Evolutionary conservation across 1,139 yeast genomes (phyloP).

Genomic region (Lodderomyces beijingensis): DNA sequence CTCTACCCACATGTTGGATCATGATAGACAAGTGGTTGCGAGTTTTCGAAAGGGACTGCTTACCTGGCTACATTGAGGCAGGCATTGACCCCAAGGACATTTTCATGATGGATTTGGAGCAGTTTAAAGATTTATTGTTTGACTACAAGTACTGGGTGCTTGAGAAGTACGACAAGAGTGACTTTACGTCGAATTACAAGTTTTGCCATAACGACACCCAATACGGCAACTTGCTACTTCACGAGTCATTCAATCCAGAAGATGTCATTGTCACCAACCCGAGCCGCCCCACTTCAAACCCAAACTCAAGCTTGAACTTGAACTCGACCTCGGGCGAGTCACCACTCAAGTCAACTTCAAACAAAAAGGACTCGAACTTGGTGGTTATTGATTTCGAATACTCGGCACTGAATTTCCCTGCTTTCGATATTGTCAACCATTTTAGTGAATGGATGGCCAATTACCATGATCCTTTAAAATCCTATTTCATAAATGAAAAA

Average conservation of each 20-base stretch:
- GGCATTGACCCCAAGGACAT: conserved; percentile 35
- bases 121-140: conserved; percentile 44
- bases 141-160: conserved; percentile 63
- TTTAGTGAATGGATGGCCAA: conserved; percentile 95
- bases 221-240: conserved; percentile 79
- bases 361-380: conserved; percentile 58
- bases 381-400: conserved; percentile 97
- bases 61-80: conserved; percentile 23
- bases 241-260: conserved; percentile 29
- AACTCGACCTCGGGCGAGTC: conserved; percentile 18
- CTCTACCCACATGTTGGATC: conserved; percentile 60
- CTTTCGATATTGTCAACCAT: conserved; percentile 87
- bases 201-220: conserved; percentile 97
- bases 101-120: conserved; percentile 45
- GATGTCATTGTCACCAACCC: conserved; percentile 32
- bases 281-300: conserved; percentile 9
- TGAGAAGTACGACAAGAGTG: conserved; percentile 40
- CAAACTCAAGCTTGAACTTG: conserved; percentile 8
- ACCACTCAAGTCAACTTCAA: conserved; percentile 26
- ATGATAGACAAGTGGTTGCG: conserved; percentile 69
- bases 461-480: conserved; percentile 63
- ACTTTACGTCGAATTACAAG: conserved; percentile 47
- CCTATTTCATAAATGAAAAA: conserved; percentile 54
- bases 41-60: conserved; percentile 43
- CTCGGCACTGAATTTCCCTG: conserved; percentile 90